These are phyloP conservation scores for Blastobotrys proliferans DNA, from an alignment of 1,139 yeast species.

Conservation along the genomic window DNA sequence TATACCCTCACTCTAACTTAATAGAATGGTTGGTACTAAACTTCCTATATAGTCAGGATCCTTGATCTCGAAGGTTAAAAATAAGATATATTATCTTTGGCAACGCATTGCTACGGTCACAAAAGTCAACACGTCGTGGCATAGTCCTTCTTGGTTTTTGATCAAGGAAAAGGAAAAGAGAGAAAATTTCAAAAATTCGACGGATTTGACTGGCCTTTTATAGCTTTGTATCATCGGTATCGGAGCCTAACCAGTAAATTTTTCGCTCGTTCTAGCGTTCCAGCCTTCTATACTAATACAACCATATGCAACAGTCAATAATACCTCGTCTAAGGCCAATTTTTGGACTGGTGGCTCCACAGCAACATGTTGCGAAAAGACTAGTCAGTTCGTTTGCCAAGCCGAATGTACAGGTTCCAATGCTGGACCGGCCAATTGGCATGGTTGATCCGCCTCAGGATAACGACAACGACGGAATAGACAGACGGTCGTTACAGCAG, in stretches of 20 bases:
- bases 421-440: slow-evolving; percentile 43
- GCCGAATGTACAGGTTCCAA: slow-evolving; percentile 1
- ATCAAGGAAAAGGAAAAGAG: slow-evolving; percentile 36
- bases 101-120: slow-evolving; percentile 35
- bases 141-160: slow-evolving; percentile 31
- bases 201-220: slow-evolving; percentile 2
- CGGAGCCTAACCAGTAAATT: too few relatives aligned
- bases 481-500: slow-evolving; percentile 36
- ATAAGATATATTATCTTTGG: slow-evolving; percentile 32
- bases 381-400: slow-evolving; percentile 3
- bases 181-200: slow-evolving; percentile 8
- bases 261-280: neutral
- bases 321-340: too few relatives aligned
- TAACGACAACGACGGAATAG: slow-evolving; percentile 36
- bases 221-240: slow-evolving; percentile 4
- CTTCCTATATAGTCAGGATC: slow-evolving; percentile 39
- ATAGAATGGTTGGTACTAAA: slow-evolving; percentile 33
- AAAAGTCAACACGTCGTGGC: slow-evolving; percentile 37
- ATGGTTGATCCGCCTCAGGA: slow-evolving; percentile 36
- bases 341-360: too few relatives aligned
- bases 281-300: neutral
- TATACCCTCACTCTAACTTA: slow-evolving; percentile 34
- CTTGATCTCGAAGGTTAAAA: slow-evolving; percentile 35
- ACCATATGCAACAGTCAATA: neutral
- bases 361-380: too few relatives aligned